These are phyloP conservation scores for Botrytis medusae DNA, from an alignment of 2,329 filamentous ascomycete species.

Conservation along the genomic window DNA sequence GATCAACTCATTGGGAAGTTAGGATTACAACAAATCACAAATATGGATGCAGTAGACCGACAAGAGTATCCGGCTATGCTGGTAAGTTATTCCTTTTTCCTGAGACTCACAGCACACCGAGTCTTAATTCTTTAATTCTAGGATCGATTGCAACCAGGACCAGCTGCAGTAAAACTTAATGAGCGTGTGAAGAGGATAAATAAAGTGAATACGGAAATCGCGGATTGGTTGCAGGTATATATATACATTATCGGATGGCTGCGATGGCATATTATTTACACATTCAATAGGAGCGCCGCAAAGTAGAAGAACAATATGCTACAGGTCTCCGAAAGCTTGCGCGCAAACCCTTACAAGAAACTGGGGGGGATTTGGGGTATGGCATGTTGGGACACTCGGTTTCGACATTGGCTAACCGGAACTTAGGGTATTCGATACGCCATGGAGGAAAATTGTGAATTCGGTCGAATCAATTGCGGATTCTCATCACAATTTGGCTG, in stretches of 20 bases:
- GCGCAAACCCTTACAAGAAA: slow-evolving; percentile 70
- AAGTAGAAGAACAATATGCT: slow-evolving; percentile 87
- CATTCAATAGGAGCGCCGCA: slow-evolving; percentile 75
- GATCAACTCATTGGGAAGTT: slow-evolving; percentile 23
- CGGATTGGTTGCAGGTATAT: slow-evolving; percentile 90
- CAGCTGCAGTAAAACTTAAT: slow-evolving; percentile 78
- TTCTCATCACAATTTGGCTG: slow-evolving; percentile 77
- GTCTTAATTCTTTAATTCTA: slow-evolving; percentile 43
- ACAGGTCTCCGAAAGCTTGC: slow-evolving; percentile 78
- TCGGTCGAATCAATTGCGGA: slow-evolving; percentile 78
- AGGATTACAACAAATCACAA: slow-evolving; percentile 30
- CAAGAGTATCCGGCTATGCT: slow-evolving; percentile 92
- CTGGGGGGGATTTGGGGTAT: slow-evolving; percentile 83
- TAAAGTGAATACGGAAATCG: slow-evolving; percentile 85
- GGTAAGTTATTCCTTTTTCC: slow-evolving; percentile 56
- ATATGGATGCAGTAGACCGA: slow-evolving; percentile 76
- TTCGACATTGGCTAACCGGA: not conserved
- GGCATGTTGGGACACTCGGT: slow-evolving; percentile 33
- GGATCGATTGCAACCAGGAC: slow-evolving; percentile 76
- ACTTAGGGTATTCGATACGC: slow-evolving; percentile 79
- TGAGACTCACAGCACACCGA: slow-evolving; percentile 28
- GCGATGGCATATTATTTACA: slow-evolving; percentile 31
- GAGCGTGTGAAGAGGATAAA: slow-evolving; percentile 86
- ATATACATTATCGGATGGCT: not conserved
- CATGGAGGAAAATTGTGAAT: slow-evolving; percentile 85